Evolutionary conservation across 2,329 filamentous ascomycete genomes (phyloP), one percentile per base, ranked within the genome.

Genomic region (Botrytis galanthina): DNA sequence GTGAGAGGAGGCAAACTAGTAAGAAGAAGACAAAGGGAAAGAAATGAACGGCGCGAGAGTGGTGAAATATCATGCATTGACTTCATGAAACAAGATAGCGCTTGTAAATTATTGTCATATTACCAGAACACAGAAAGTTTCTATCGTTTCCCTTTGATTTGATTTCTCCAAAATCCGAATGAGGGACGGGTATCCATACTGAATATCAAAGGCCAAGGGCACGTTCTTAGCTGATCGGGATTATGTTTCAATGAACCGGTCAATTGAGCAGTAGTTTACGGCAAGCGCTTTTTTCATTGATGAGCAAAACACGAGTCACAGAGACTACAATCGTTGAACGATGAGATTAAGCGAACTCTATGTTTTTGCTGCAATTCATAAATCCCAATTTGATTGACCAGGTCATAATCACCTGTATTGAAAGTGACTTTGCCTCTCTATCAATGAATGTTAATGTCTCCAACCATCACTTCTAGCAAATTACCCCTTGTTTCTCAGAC

Each of bases 21-120:
- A 77, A 76, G 42, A 76, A 77, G 59, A 79, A 78, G 76, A 79
- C 77, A 76, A 80, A 79, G 74, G 72, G 29, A 22, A 80, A 68
- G 63, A 54, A 44, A 22, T 59, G 37, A 32, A 48, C 1, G 48
- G 66, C 66, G n/a, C 66, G 4, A 57, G 37, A 32, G 37, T 39
- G 44, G 29, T 44, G 20, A 9, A 42, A 68, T 35, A 54, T 14
- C 48, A 68, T 46, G 26, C 32, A 42, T 44, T 69, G 63, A 48
- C 42, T 44, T 59, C 26, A 39, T 69, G 10, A 61, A 61, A 60
- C 71, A 69, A 68, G 51, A 51, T 10, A 73, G 42, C 59, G 32
- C 71, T 73, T 69, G 71, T 73, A 69, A 8, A 61, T 69, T 73
- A 69, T 73, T 73, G 63, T 61, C 71, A 69, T 46, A 73, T 69